Evolutionary conservation across 306 rosid species (phyloP), one percentile per base, ranked within the genome.

Genomic region (Delonix regia): DNA sequence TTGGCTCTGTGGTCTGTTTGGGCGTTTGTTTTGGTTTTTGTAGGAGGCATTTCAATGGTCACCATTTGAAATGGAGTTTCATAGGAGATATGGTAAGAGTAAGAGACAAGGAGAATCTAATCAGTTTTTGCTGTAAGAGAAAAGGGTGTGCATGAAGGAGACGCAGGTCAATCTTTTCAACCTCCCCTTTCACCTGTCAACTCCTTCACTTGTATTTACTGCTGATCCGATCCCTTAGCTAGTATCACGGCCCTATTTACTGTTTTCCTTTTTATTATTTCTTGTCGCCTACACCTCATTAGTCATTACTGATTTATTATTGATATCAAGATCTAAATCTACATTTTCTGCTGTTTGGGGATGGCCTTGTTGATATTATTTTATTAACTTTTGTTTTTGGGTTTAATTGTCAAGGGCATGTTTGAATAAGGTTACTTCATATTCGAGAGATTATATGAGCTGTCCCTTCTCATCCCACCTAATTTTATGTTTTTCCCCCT

Each of bases 151-250:
- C 86, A 83, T 79, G 88, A 76, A 70, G 76, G 83, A 83, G 85
- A 84, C 82, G 39, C 89, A 87, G 90, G 90, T 88, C 94, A 89
- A 90, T 85, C 87, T 88, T 86, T 86, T 88, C 76, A 85, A 56
- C 79, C 71, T 53, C 24, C 55, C 71, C 56, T 60, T 65, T 80
- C 83, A 83, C 82, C 81, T 81, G 89, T 90, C 92, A 81, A 81
- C 73, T 88, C 85, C 78, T 80, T 67, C 48, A 52, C 69, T 90
- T 87, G 80, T 87, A 88, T 88, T 85, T 83, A 86, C 85, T 84
- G 49, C 81, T 86, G 9, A 1, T 38, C 49, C 80, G 9, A 1
- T 38, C 49, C 80, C 61, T 71, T 73, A 66, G 42, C 90, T 86
- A 88, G 84, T 83, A 71, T 86, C 79, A 83, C 87, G 80, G 74